These are phyloP conservation scores for Penicillium egyptiacum DNA, from an alignment of 495 filamentous ascomycete species.

Conservation along the genomic window DNA sequence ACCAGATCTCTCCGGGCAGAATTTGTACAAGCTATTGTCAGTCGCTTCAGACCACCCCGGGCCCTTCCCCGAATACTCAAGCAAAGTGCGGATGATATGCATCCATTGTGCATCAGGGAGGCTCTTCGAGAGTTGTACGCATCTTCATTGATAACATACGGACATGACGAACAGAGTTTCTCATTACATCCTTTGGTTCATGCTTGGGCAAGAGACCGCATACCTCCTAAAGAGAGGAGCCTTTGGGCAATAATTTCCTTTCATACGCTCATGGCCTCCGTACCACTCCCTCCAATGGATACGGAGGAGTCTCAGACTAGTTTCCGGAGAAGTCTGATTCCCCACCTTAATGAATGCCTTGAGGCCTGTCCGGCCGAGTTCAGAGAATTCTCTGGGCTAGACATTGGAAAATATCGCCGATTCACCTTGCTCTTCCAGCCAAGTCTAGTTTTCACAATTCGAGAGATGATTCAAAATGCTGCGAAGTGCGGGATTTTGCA, in stretches of 20 bases:
- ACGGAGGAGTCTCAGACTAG: neutral
- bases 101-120: neutral
- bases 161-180: neutral
- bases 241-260: conserved; percentile 4
- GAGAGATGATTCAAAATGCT: conserved; percentile 5
- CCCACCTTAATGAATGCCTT: neutral
- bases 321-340: conserved; percentile 5
- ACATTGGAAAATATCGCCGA: neutral
- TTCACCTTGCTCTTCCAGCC: neutral
- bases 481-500: conserved; percentile 3
- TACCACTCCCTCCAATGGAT: neutral
- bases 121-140: conserved; percentile 7
- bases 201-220: conserved; percentile 7
- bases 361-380: conserved; percentile 2
- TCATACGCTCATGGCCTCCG: conserved; percentile 3
- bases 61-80: neutral
- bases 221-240: neutral
- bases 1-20: neutral
- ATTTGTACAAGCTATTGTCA: neutral
- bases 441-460: neutral
- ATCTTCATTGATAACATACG: conserved; percentile 4
- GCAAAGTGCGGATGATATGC: neutral
- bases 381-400: neutral
- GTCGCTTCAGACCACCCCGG: neutral
- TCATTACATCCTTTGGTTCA: conserved; percentile 2